Conservation (phyloP, 1,284 basidiomycete genomes). For the Thecaphora frezii region DNA sequence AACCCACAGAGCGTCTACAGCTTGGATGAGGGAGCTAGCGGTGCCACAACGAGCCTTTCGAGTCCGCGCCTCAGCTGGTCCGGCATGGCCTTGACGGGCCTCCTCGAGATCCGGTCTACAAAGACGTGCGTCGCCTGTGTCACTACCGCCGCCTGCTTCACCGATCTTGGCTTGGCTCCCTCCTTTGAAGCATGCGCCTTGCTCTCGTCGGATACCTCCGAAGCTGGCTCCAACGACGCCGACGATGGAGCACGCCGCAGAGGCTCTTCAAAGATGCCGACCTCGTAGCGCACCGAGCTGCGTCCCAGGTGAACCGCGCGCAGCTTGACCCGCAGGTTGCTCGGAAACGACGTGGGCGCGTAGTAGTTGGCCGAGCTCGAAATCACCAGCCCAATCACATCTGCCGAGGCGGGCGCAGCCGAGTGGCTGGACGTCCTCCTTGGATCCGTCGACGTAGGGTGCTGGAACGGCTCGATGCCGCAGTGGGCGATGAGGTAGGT, state of each 20-base stretch:
- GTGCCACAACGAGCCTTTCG: neutral
- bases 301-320: constrained; percentile 28
- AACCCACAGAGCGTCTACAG: neutral
- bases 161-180: neutral
- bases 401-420: constrained; percentile 2
- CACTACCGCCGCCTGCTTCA: constrained; percentile 15
- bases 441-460: constrained; percentile 4
- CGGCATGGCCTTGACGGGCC: constrained; percentile 13
- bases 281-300: constrained; percentile 33
- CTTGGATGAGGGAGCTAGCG: neutral
- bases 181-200: no score
- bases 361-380: constrained; percentile 34
- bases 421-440: no score
- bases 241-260: neutral
- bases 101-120: constrained; percentile 22
- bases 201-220: no score
- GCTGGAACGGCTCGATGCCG: constrained; percentile 26
- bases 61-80: neutral
- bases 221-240: neutral
- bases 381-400: constrained; percentile 36
- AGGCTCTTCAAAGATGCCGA: constrained; percentile 19
- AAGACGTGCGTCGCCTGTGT: constrained; percentile 42
- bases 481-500: constrained; percentile 34
- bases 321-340: constrained; percentile 17
- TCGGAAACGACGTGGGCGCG: constrained; percentile 36